Conservation (phyloP, 768 basidiomycete genomes). For the Suillus fuscotomentosus region DNA sequence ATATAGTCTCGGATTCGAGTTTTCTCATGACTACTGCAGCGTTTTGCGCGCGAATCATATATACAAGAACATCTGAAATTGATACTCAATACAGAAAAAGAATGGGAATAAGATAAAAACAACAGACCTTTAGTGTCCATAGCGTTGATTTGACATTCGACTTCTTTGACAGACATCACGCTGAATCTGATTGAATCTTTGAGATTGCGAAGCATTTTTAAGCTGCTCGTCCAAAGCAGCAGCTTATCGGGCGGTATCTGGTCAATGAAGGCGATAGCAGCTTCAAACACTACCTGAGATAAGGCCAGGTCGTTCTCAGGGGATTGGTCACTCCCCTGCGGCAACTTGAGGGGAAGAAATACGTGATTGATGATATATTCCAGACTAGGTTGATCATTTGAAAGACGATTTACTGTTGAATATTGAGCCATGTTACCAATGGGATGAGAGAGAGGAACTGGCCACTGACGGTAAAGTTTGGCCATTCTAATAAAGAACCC, state of each 20-base stretch:
- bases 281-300: slow-evolving; percentile 16
- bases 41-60: slow-evolving; percentile 46
- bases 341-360: slow-evolving; percentile 42
- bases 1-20: slow-evolving; percentile 23
- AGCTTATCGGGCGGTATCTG: slow-evolving; percentile 7
- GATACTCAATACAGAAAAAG: not conserved
- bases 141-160: slow-evolving; percentile 17
- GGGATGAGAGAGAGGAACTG: not conserved
- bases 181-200: slow-evolving; percentile 5
- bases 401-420: not conserved
- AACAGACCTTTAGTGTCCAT: slow-evolving; percentile 18
- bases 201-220: slow-evolving; percentile 30
- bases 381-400: slow-evolving; percentile 1
- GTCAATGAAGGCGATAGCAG: slow-evolving; percentile 17
- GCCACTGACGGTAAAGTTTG: not conserved
- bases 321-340: slow-evolving; percentile 33
- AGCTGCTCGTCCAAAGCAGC: slow-evolving; percentile 30
- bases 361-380: slow-evolving; percentile 41
- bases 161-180: slow-evolving; percentile 9
- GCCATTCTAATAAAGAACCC: not conserved
- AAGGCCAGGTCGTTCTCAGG: slow-evolving; percentile 26
- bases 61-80: slow-evolving; percentile 35
- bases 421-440: not conserved
- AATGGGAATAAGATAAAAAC: not conserved
- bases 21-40: slow-evolving; percentile 43